Percentiles rank a stretch among this genome's conserved stretches.
Evolutionary conservation across 2,329 filamentous ascomycete genomes (phyloP).

Genomic region (Curvularia sp.): DNA sequence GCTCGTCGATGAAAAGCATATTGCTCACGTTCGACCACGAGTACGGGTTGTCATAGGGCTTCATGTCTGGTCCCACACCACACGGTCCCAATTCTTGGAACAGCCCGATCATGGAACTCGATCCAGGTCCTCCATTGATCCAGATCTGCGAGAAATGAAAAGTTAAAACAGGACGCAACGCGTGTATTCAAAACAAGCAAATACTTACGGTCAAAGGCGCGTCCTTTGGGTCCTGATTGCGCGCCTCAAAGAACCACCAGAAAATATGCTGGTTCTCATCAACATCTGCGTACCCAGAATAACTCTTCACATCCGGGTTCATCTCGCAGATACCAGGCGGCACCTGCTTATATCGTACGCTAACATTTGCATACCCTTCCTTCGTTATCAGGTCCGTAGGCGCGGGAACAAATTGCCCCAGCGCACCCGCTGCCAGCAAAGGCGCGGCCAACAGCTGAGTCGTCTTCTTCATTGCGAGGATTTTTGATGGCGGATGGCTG

Average conservation of each 20-base stretch:
- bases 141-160: constrained; percentile 45
- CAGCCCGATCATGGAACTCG: constrained; percentile 64
- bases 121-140: constrained; percentile 65
- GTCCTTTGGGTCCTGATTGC: constrained; percentile 56
- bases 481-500: background rate
- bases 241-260: constrained; percentile 64
- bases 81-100: constrained; percentile 63
- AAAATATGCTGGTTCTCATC: constrained; percentile 61
- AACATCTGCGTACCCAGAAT: constrained; percentile 63
- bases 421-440: constrained; percentile 28
- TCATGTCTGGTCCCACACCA: constrained; percentile 54
- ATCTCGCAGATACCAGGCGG: constrained; percentile 63
- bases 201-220: constrained; percentile 63
- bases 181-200: background rate
- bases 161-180: too few species aligned
- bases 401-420: constrained; percentile 55
- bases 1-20: constrained; percentile 75
- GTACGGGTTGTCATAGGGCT: constrained; percentile 65
- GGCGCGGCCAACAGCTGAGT: constrained; percentile 21
- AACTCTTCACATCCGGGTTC: constrained; percentile 63
- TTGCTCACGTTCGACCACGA: constrained; percentile 70
- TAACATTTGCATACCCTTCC: constrained; percentile 56
- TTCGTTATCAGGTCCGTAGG: constrained; percentile 55
- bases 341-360: constrained; percentile 66
- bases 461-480: constrained; percentile 18